Conservation (phyloP, 1,284 basidiomycete species). For the Pascua guehoae region DNA sequence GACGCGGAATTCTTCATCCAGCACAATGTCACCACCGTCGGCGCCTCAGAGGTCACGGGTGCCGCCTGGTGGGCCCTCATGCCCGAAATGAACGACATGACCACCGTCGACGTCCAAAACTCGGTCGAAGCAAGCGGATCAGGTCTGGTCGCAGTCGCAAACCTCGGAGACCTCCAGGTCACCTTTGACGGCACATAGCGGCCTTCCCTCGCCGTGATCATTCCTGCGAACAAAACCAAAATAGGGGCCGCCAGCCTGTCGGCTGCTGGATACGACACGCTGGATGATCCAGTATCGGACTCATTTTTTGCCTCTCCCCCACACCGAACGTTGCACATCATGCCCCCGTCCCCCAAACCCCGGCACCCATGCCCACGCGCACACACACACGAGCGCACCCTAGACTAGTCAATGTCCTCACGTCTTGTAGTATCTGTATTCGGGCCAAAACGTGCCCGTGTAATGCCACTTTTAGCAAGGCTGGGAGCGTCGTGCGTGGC, state of each 20-base stretch:
- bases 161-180: conserved; percentile 38
- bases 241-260: too few species aligned
- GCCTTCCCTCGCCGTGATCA: background rate
- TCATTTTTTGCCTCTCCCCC: background rate
- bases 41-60: conserved; percentile 20
- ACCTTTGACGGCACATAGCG: conserved; percentile 35
- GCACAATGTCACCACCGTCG: background rate
- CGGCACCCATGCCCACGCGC: background rate
- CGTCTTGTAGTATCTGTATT: too few species aligned
- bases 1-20: conserved; percentile 14
- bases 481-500: too few species aligned
- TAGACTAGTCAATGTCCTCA: background rate
- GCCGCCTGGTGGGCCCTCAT: conserved; percentile 26
- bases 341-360: background rate
- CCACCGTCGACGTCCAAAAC: conserved; percentile 12
- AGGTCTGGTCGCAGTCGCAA: conserved; percentile 30
- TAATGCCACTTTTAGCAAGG: too few species aligned
- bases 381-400: background rate
- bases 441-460: too few species aligned
- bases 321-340: background rate
- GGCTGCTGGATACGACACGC: too few species aligned
- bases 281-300: too few species aligned
- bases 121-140: conserved; percentile 20
- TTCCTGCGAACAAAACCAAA: too few species aligned
- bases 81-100: background rate